Evolutionary conservation across 345 rosid genomes (phyloP), one percentile per base, ranked within the genome.

Genomic region (Rubroshorea leprosula): DNA sequence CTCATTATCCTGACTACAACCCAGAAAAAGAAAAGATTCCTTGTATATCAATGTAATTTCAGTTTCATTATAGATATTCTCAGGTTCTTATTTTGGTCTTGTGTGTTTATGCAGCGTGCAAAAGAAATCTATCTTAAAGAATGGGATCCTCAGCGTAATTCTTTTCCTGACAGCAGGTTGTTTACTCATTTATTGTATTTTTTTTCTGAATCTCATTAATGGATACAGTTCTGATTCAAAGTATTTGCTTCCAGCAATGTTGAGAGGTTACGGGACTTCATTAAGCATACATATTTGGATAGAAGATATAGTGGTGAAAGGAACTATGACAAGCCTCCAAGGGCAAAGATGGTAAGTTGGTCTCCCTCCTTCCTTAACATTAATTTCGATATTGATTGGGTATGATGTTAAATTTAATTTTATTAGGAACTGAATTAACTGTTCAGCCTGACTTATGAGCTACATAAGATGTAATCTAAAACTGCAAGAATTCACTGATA

Each of bases 241-340:
- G 41, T 17, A 24, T 65, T 66, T 64, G 41, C 22, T 77, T 7
- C 44, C 78, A 93, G 99, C 70, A 93, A 93, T 61, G 83, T 85
- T 51, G 90, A 79, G 62, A 71, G 84, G 68, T 85, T 93, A 58
- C 78, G 99, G 53, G 87, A 85, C 62, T 93, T 89, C 59, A 83
- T 93, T 56, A 93, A 85, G 66, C 96, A 93, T 74, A 88, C 82
- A 18, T 93, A 89, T 62, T 97, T 89, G 64, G 93, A 86, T 71
- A 77, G 79, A 81, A 81, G 89, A 69, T 92, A 78, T 47, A 67
- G 76, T 14, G 90, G 92, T 59, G 97, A 81, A 50, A 85, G 74
- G 75, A 80, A 67, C 67, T 75, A 65, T 62, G 97, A 89, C 56
- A 93, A 78, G 80, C 89, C 95, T 76, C 95, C 87, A 51, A 82